Percentiles rank a stretch among this genome's conserved stretches.
phyloP scores from a whole-genome alignment of 352 stramenopile species.

The Aphanomyces invadans region DNA sequence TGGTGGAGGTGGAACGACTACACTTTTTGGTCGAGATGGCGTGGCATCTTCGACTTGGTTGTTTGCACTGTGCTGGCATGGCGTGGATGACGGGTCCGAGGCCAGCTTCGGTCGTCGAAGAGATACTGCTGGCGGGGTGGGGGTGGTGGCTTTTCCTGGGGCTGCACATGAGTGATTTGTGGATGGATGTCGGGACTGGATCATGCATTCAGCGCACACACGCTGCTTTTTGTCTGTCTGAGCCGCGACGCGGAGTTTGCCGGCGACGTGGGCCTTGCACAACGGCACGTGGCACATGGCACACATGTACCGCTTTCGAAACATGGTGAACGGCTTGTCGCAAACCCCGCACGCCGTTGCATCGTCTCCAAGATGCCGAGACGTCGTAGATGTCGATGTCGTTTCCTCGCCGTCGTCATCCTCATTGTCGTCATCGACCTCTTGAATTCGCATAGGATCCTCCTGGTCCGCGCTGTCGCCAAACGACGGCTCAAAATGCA shows the following conservation, averaged over 20 bases:
- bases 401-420: background rate
- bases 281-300: conserved; percentile 68
- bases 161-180: too few relatives aligned
- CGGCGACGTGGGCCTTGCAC: conserved; percentile 74
- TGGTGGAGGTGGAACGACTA: too few relatives aligned
- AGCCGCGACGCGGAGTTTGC: conserved; percentile 50
- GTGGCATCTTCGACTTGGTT: too few relatives aligned
- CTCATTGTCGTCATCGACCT: conserved; percentile 10
- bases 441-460: conserved; percentile 1
- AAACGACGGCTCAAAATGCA: background rate
- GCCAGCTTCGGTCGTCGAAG: too few relatives aligned
- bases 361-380: conserved; percentile 4
- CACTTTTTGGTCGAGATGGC: too few relatives aligned
- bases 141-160: too few relatives aligned
- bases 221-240: conserved; percentile 60
- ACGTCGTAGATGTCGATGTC: too few relatives aligned
- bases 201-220: conserved; percentile 66
- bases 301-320: conserved; percentile 83
- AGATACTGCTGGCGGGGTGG: too few relatives aligned
- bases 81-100: too few relatives aligned
- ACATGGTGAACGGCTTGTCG: conserved; percentile 82
- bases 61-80: background rate
- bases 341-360: conserved; percentile 63
- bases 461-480: background rate
- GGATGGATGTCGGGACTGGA: background rate